Conservation (phyloP, 2,329 filamentous ascomycete genomes). For the Colletotrichum sidae region DNA sequence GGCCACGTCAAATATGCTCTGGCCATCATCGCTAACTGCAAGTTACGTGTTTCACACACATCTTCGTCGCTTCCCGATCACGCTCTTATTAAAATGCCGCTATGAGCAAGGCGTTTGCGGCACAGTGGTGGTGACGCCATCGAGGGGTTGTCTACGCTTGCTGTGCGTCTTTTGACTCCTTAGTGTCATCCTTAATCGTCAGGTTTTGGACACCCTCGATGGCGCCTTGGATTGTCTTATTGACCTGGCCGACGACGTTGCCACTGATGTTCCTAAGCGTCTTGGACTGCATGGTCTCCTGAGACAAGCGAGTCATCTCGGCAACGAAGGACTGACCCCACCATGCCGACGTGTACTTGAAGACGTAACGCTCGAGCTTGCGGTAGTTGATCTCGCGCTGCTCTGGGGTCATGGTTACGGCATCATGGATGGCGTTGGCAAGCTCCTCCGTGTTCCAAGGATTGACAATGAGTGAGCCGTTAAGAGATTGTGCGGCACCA, state of each 20-base stretch:
- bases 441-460: slow-evolving; percentile 99
- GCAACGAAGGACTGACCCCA: slow-evolving; percentile 95
- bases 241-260: slow-evolving; percentile 47
- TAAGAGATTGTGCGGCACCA: slow-evolving; percentile 92
- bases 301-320: slow-evolving; percentile 74
- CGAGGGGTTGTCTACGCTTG: too few species aligned
- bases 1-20: slow-evolving; percentile 6
- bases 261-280: slow-evolving; percentile 55
- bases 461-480: slow-evolving; percentile 94
- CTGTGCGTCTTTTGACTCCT: neutral
- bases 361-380: slow-evolving; percentile 94
- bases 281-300: slow-evolving; percentile 52
- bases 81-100: slow-evolving; percentile 33
- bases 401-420: slow-evolving; percentile 95
- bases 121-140: too few species aligned
- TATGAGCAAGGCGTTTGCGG: neutral
- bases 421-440: slow-evolving; percentile 91
- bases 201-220: slow-evolving; percentile 21
- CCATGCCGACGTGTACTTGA: slow-evolving; percentile 97
- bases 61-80: slow-evolving; percentile 26
- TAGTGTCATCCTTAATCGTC: slow-evolving; percentile 12
- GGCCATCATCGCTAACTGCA: neutral
- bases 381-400: slow-evolving; percentile 87
- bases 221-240: slow-evolving; percentile 27
- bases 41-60: neutral